Evolutionary conservation across 495 filamentous ascomycete genomes (phyloP), one percentile per base, ranked within the genome.

Genomic region (Penicillium dipodomyicola): DNA sequence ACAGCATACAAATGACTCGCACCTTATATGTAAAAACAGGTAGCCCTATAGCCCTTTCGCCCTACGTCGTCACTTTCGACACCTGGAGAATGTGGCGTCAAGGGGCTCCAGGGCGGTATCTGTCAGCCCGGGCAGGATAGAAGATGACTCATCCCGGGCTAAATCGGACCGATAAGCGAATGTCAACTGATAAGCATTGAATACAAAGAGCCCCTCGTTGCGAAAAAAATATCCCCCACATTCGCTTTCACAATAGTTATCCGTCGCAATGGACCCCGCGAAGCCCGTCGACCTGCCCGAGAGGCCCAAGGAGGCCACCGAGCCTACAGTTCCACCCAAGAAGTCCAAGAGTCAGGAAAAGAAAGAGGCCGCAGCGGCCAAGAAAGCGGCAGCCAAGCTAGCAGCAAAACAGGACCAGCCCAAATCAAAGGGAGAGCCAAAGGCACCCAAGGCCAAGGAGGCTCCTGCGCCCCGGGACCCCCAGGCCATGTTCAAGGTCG

Each of bases 401-500:
- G 57, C 42, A 11, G 57, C 42, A 22, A 45, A 19, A 10, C 14
- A 64, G 42, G 52, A 55, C 20, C 43, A 41, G 45, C 59, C 64
- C 44, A 74, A 72, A 63, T 47, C 59, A 17, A 74, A 72, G 51
- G 68, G 65, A 33, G 60, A 67, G 29, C 49, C 66, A 25, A 75
- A 74, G 62, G 49, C 65, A 30, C 68, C 72, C 45, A 75, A 73
- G 49, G 60, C 73, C 19, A 77, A 80, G 52, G 67, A 65, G 45
- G 45, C 62, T 40, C 47, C 61, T 40, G 66, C 68, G 5, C 37
- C 72, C 30, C 66, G 67, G 48, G 89, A 91, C 59, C 82, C 85
- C 0, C 79, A 90, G 55, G 74, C 82, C 56, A 89, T 94, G 79
- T 96, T 97, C 82, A 87, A 87, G 72, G 80, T 85, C 59, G 92